A percentile compares a stretch with the other conserved stretches of the same genome.
Evolutionary conservation across 2,329 filamentous ascomycete genomes (phyloP).

Genomic region (Aspergillus phoenicis): DNA sequence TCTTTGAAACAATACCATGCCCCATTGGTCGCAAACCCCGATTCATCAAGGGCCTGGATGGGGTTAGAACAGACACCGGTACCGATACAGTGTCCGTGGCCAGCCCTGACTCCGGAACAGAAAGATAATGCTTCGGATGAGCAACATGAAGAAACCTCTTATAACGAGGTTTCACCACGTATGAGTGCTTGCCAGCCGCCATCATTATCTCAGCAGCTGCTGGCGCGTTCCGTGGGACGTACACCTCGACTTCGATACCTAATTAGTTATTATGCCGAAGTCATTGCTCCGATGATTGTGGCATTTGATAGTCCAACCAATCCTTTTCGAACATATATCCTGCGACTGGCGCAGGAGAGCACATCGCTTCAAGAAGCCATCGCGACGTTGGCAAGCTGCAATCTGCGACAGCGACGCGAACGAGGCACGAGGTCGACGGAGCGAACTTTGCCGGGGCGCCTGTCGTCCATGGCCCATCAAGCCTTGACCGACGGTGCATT

Average conservation of each 20-base stretch:
- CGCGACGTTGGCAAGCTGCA: slow-evolving; percentile 84
- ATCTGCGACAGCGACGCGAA: slow-evolving; percentile 76
- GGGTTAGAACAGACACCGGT: slow-evolving; percentile 1
- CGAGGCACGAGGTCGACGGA: slow-evolving; percentile 57
- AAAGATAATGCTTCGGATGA: slow-evolving; percentile 9
- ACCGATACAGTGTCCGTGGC: slow-evolving; percentile 3
- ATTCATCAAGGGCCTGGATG: background rate
- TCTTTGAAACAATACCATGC: background rate
- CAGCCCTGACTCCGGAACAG: background rate
- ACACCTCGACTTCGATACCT: slow-evolving; percentile 82
- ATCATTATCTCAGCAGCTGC: slow-evolving; percentile 40
- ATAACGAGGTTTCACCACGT: slow-evolving; percentile 16
- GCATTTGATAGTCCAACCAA: slow-evolving; percentile 85
- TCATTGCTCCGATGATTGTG: slow-evolving; percentile 88
- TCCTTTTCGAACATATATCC: slow-evolving; percentile 80
- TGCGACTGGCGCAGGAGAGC: slow-evolving; percentile 75
- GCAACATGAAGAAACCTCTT: background rate
- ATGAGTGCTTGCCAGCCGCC: slow-evolving; percentile 28
- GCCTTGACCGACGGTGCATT: slow-evolving; percentile 44
- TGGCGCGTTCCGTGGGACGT: slow-evolving; percentile 57
- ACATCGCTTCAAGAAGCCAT: slow-evolving; percentile 89
- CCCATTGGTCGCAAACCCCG: background rate
- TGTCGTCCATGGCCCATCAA: slow-evolving; percentile 50
- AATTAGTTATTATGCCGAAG: slow-evolving; percentile 90
- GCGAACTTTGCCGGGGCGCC: slow-evolving; percentile 53